Evolutionary conservation across 2,329 filamentous ascomycete species (phyloP).

Genomic region (Calonectria leucothoes): DNA sequence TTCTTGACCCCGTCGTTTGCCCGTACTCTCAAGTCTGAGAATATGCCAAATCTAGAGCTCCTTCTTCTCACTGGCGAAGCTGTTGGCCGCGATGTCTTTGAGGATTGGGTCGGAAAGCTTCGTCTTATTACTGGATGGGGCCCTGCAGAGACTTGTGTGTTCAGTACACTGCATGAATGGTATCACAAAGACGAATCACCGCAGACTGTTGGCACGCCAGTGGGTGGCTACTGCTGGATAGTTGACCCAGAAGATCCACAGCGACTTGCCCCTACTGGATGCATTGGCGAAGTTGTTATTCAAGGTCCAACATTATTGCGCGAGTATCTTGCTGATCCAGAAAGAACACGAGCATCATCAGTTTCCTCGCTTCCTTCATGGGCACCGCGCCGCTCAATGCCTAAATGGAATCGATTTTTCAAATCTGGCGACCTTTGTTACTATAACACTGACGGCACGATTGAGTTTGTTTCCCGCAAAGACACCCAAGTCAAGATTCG

Average conservation of each 20-base stretch:
- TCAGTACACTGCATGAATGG: conserved; percentile 16
- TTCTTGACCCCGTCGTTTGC: conserved; percentile 39
- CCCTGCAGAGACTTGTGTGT: conserved; percentile 33
- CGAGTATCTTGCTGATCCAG: conserved; percentile 35
- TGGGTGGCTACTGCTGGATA: conserved; percentile 27
- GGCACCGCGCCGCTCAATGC: neutral
- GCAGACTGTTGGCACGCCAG: conserved; percentile 21
- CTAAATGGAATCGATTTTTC: conserved; percentile 41
- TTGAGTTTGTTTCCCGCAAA: conserved; percentile 56
- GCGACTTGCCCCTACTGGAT: conserved; percentile 24
- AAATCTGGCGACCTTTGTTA: conserved; percentile 37
- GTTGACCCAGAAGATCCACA: conserved; percentile 33
- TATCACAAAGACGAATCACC: neutral
- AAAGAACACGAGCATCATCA: conserved; percentile 41
- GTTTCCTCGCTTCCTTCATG: conserved; percentile 41
- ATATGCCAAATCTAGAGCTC: conserved; percentile 18
- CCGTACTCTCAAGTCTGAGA: conserved; percentile 21
- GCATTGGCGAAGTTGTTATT: conserved; percentile 34
- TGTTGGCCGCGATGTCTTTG: conserved; percentile 23
- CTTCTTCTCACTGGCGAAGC: conserved; percentile 37
- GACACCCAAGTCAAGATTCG: conserved; percentile 62
- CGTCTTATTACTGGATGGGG: conserved; percentile 38
- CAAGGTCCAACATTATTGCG: conserved; percentile 35
- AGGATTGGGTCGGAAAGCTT: conserved; percentile 28
- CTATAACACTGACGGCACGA: conserved; percentile 47